Percentiles rank a stretch among this genome's conserved stretches.
phyloP scores from a whole-genome alignment of 352 stramenopile genomes.

The Globisporangium orthogonon region DNA sequence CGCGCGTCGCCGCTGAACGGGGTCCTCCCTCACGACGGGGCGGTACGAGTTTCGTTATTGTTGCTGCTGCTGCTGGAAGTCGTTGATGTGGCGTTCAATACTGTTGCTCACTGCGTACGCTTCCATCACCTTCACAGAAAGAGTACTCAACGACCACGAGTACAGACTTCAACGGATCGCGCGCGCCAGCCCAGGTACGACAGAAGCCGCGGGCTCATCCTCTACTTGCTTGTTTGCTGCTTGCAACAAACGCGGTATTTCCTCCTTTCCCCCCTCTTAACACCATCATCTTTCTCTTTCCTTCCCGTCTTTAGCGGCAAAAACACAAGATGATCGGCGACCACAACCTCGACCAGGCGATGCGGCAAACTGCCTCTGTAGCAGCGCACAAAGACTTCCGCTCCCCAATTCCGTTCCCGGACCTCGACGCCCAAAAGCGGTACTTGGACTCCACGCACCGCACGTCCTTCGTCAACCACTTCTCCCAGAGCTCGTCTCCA shows the following conservation, averaged over 20 bases:
- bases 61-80: neutral
- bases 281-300: neutral
- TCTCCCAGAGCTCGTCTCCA: slow-evolving; percentile 10
- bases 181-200: slow-evolving; percentile 23
- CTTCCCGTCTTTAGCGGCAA: slow-evolving; percentile 17
- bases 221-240: neutral
- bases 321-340: slow-evolving; percentile 56
- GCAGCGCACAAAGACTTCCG: slow-evolving; percentile 32
- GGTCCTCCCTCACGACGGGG: slow-evolving; percentile 51
- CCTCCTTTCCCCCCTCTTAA: neutral
- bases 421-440: slow-evolving; percentile 42
- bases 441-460: slow-evolving; percentile 65
- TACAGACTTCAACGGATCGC: slow-evolving; percentile 39
- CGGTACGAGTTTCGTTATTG: slow-evolving; percentile 20
- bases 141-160: slow-evolving; percentile 52
- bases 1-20: slow-evolving; percentile 50
- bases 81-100: neutral
- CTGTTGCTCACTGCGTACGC: no score
- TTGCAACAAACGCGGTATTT: neutral
- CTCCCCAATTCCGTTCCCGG: slow-evolving; percentile 35
- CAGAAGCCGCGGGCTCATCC: neutral
- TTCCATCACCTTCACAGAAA: slow-evolving; percentile 24
- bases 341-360: slow-evolving; percentile 43
- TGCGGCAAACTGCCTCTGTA: slow-evolving; percentile 29
- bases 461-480: slow-evolving; percentile 46